A percentile compares a stretch with the other conserved stretches of the same genome.
Conservation (phyloP, 768 basidiomycete species). For the Amyloporia xantha region DNA sequence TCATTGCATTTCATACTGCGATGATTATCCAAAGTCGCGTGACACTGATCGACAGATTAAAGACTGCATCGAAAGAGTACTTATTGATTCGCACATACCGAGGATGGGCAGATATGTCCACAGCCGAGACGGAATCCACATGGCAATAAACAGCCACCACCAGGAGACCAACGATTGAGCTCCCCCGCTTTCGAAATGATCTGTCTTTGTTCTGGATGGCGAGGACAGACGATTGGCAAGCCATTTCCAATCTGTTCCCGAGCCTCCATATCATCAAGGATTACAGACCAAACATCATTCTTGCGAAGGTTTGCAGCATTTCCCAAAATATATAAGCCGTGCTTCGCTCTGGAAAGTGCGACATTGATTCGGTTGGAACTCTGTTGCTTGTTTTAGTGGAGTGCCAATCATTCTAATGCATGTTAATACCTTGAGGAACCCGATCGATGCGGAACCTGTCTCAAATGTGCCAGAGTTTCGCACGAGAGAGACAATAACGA, state of each 20-base stretch:
- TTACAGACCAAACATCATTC: constrained; percentile 45
- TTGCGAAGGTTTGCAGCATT: constrained; percentile 52
- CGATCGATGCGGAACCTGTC: constrained; percentile 35
- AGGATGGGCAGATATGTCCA: constrained; percentile 60
- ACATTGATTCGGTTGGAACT: constrained; percentile 31
- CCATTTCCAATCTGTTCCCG: constrained; percentile 40
- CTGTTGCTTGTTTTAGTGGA: background rate
- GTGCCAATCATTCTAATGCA: background rate
- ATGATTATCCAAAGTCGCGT: constrained; percentile 55
- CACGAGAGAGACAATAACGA: constrained; percentile 71
- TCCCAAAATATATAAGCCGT: constrained; percentile 70
- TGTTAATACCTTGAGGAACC: constrained; percentile 63
- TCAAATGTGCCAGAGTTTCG: constrained; percentile 48
- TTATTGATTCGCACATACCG: constrained; percentile 30
- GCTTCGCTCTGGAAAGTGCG: constrained; percentile 65
- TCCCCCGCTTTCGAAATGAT: constrained; percentile 44
- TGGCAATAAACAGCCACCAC: constrained; percentile 53
- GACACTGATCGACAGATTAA: constrained; percentile 40
- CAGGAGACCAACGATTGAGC: constrained; percentile 45
- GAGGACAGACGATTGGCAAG: constrained; percentile 52
- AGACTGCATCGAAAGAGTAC: background rate
- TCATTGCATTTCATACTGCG: constrained; percentile 37
- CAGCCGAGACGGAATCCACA: constrained; percentile 50
- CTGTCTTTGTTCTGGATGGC: constrained; percentile 40
- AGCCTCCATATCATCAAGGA: constrained; percentile 51